These are phyloP conservation scores for Beauveria australis DNA, from an alignment of 2,329 filamentous ascomycete species.

Conservation along the genomic window DNA sequence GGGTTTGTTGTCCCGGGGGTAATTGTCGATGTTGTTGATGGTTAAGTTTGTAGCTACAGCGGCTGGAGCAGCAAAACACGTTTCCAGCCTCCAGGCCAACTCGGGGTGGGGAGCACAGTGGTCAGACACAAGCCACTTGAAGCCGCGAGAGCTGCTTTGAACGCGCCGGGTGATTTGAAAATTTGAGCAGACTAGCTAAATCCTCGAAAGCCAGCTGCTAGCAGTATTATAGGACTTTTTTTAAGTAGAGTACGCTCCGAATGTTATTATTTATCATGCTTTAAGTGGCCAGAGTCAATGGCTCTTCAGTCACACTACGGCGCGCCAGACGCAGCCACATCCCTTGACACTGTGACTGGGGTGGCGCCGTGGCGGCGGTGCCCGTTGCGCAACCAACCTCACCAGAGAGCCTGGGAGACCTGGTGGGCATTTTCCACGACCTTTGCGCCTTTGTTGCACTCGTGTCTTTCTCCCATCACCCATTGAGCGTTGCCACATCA, in stretches of 20 bases:
- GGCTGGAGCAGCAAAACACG: slow-evolving; percentile 5
- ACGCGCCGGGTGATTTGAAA: not conserved
- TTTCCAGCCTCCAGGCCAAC: not conserved
- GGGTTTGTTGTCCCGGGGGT: not conserved
- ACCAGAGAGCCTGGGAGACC: not conserved
- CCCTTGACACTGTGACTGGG: not conserved
- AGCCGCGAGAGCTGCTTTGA: not conserved
- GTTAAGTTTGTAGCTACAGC: not conserved
- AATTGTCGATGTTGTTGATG: slow-evolving; percentile 8
- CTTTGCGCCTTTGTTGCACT: not conserved
- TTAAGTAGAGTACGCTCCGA: too few species aligned
- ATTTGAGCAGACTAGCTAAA: not conserved
- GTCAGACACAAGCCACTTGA: not conserved
- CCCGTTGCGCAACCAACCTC: not conserved
- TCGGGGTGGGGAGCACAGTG: slow-evolving; percentile 1
- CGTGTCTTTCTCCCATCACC: not conserved
- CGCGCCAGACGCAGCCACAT: slow-evolving; percentile 9
- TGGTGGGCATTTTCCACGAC: slow-evolving; percentile 2
- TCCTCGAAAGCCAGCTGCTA: too few species aligned
- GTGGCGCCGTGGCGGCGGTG: not conserved
- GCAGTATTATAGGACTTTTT: too few species aligned
- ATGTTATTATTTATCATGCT: too few species aligned
- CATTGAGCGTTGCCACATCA: slow-evolving; percentile 4
- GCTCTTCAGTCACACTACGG: not conserved
- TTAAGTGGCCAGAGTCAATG: not conserved